Base-by-base conservation (phyloP, 257 asterid genomes). In the Primulina huaijiensis region DNA sequence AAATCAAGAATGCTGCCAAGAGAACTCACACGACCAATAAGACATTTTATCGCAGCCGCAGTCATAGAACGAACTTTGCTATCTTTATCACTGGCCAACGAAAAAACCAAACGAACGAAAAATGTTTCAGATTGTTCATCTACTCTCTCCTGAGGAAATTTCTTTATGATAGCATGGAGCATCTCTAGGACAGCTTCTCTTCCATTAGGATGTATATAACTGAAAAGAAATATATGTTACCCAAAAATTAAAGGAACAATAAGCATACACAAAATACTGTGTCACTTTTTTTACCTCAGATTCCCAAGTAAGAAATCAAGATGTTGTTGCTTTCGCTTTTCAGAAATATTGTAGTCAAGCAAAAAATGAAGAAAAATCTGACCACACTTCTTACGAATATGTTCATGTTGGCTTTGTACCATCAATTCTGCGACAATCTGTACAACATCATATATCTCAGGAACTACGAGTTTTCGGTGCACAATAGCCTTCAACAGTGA, bases 131-230 rank as follows among this genome's bases (percentile, higher is more conserved):
- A 87, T 73, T 86, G 95, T 67, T 68, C 86, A 62, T 93, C 95
- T 12, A 90, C 55, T 37, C 65, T 66, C 8, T 70, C 74, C 59
- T 25, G 74, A 6, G 96, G 95, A 77, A 93, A 87, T 78, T 89
- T 93, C 82, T 77, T 68, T 79, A 93, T 86, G 72, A 93, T 84
- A 59, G 87, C 87, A 83, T 86, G 95, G 57, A 90, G 84, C 96
- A 93, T 93, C 84, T 93, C 97, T 65, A 93, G 97, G 65, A 89
- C 87, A 63, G 97, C 81, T 82, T 90, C 97, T 75, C 96, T 87
- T 60, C 99, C 99, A 78, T 86, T 78, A 65, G 97, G 67, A 84
- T 90, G 95, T 75, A 89, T 89, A 62, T 93, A 93, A 62, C 99
- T 93, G 88, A 65, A 76, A 38, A 65, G 34, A 60, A 53, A 76